Base-by-base conservation (phyloP, 176 grass and related monocot species). In the Hsuehochloa calcarea region DNA sequence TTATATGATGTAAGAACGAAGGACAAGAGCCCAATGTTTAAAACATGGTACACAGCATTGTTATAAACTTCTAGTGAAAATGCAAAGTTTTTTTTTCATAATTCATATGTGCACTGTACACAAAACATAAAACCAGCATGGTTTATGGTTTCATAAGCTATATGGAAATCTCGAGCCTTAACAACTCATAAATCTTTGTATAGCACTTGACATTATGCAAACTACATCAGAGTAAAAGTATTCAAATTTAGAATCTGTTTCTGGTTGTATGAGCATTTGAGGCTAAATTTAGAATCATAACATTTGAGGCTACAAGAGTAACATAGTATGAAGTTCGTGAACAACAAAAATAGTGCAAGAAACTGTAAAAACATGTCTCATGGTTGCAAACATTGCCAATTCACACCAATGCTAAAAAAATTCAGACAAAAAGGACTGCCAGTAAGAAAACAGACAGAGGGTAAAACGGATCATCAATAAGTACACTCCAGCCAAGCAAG, bases 381-480 rank as follows among this genome's bases (percentile, higher is more conserved):
- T 52, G 26, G 71, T 74, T 44, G 17, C 46, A 26, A 65, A 70
- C 54, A 68, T 58, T 41, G 65, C 16, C 51, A 63, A 43, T 62
- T 63, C 51, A 70, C 50, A 75, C 20, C 40, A 4, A 60, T 59
- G 60, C 12, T 1, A 67, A 45, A 17, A 55, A 38, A 29, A 8
- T 35, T 1, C 34, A 39, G 56, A 62, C 35, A 65, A 37, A 60
- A 75, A n/a, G 39, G 26, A 69, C 15, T 62, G n/a, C n/a, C 55
- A 81, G 15, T 77, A 29, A 86, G 22, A 15, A 82, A 76, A 68
- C 17, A 70, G 6, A 49, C 15, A 23, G 61, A 67, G 51, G 13
- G 22, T 52, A 78, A 71, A 82, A 72, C 58, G 74, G 51, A 82
- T 65, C 27, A 23, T 49, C 43, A 87, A 44, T 50, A 78, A 47